Conservation (phyloP, 2,329 filamentous ascomycete species). For the Septoria linicola region DNA sequence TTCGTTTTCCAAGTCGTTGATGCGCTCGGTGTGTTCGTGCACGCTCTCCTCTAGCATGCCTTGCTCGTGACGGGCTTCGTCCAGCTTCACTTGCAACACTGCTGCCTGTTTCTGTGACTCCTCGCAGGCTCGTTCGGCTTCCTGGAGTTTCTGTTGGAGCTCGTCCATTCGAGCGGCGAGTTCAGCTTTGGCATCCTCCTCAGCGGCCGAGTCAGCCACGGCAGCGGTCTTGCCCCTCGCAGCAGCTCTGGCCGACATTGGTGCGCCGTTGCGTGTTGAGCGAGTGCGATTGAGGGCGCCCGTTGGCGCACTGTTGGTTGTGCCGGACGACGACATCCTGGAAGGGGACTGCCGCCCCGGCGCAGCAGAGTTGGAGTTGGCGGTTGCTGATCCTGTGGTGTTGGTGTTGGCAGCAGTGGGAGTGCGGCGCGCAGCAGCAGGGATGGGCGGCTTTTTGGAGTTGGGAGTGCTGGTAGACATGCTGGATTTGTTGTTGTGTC, state of each 20-base stretch:
- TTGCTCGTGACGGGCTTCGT: conserved; percentile 81
- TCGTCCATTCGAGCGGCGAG: conserved; percentile 78
- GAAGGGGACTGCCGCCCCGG: conserved; percentile 26
- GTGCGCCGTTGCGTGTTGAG: conserved; percentile 62
- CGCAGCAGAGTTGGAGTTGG: conserved; percentile 11
- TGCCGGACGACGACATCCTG: conserved; percentile 20
- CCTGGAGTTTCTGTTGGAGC: conserved; percentile 76
- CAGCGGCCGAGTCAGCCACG: conserved; percentile 37
- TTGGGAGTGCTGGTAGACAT: conserved; percentile 22
- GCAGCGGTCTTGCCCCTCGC: conserved; percentile 51
- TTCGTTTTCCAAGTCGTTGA: conserved; percentile 78
- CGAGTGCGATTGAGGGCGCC: conserved; percentile 47
- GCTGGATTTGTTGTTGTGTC: too few species aligned
- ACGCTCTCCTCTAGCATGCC: conserved; percentile 80
- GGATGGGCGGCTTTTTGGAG: conserved; percentile 25
- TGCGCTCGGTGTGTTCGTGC: conserved; percentile 81
- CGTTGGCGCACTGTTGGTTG: conserved; percentile 19
- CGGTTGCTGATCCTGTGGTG: background rate
- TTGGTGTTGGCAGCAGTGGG: conserved; percentile 16
- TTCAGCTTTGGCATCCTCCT: conserved; percentile 73
- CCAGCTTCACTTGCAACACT: conserved; percentile 78
- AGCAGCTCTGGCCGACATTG: conserved; percentile 71
- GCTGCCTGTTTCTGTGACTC: conserved; percentile 71
- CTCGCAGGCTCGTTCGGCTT: conserved; percentile 77
- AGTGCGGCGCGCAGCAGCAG: conserved; percentile 22